Evolutionary conservation across 371 early-diverging fungal genomes (phyloP).

Genomic region (Mortierella sp.): DNA sequence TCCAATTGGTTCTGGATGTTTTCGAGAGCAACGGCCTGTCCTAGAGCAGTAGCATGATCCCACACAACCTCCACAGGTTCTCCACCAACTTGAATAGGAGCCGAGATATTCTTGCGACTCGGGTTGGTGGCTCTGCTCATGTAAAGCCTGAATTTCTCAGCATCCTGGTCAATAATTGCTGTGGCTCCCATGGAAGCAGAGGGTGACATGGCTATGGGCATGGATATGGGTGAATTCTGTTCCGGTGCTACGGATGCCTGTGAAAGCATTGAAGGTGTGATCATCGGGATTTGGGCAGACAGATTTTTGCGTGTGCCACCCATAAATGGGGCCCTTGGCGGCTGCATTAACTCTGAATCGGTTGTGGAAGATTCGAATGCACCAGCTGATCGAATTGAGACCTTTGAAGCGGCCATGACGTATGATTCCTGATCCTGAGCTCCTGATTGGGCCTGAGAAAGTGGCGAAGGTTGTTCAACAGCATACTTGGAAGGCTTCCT

Average conservation of each 20-base stretch:
- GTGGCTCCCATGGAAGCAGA: constrained; percentile 29
- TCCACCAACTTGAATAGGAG: constrained; percentile 28
- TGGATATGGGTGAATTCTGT: not conserved
- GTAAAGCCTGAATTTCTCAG: constrained; percentile 48
- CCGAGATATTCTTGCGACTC: constrained; percentile 30
- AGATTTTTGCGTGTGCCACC: constrained; percentile 23
- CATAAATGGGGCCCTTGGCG: constrained; percentile 7
- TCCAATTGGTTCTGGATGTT: constrained; percentile 47
- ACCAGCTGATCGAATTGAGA: constrained; percentile 3
- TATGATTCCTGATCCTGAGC: constrained; percentile 18
- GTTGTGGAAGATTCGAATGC: constrained; percentile 9
- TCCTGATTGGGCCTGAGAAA: constrained; percentile 9
- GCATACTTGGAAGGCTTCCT: constrained; percentile 14
- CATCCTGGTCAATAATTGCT: constrained; percentile 50
- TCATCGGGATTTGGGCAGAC: constrained; percentile 39
- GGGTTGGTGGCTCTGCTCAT: constrained; percentile 41
- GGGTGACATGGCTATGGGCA: not conserved
- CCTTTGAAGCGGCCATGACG: constrained; percentile 20
- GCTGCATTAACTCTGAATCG: constrained; percentile 6
- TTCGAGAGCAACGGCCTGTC: constrained; percentile 50
- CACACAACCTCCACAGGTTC: not conserved
- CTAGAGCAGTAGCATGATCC: constrained; percentile 41
- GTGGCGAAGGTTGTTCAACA: constrained; percentile 11
- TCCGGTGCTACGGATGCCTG: constrained; percentile 2
- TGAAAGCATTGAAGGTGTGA: not conserved